Conservation (phyloP, 2,329 filamentous ascomycete genomes). For the Clonostachys byssicola region DNA sequence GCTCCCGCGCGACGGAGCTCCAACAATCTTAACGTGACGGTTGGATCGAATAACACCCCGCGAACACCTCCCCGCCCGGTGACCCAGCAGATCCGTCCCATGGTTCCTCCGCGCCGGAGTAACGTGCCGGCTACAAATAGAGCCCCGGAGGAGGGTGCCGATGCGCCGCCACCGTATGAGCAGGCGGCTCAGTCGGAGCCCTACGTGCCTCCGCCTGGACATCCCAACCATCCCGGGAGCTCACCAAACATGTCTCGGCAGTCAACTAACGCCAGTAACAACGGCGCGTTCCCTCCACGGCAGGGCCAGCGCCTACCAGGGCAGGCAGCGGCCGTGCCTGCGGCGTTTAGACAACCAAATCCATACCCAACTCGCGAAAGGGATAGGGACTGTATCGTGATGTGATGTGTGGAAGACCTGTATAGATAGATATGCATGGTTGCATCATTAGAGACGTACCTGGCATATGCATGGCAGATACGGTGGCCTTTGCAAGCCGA, state of each 20-base stretch:
- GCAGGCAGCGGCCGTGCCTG: conserved; percentile 8
- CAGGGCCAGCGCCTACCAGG: conserved; percentile 3
- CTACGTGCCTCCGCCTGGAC: conserved; percentile 47
- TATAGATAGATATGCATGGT: no score
- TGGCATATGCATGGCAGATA: no score
- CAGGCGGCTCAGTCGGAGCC: conserved; percentile 47
- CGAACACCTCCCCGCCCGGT: conserved; percentile 1
- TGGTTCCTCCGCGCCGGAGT: conserved; percentile 29
- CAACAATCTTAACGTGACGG: conserved; percentile 5
- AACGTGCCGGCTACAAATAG: conserved; percentile 15
- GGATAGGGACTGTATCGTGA: conserved; percentile 38
- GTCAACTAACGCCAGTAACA: conserved; percentile 3
- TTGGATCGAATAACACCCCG: conserved; percentile 3
- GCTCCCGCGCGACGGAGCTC: conserved; percentile 10
- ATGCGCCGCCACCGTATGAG: conserved; percentile 55
- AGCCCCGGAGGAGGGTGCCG: conserved; percentile 35
- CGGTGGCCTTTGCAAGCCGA: no score
- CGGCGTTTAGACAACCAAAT: conserved; percentile 4
- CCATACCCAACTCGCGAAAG: conserved; percentile 14
- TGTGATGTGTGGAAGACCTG: conserved; percentile 23
- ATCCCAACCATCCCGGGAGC: conserved; percentile 43
- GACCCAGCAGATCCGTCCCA: conserved; percentile 36
- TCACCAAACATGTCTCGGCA: conserved; percentile 6
- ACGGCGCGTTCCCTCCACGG: conserved; percentile 13
- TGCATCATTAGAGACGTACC: no score